phyloP scores from a whole-genome alignment of 2,329 filamentous ascomycete genomes.

The Didymella arachidicola region DNA sequence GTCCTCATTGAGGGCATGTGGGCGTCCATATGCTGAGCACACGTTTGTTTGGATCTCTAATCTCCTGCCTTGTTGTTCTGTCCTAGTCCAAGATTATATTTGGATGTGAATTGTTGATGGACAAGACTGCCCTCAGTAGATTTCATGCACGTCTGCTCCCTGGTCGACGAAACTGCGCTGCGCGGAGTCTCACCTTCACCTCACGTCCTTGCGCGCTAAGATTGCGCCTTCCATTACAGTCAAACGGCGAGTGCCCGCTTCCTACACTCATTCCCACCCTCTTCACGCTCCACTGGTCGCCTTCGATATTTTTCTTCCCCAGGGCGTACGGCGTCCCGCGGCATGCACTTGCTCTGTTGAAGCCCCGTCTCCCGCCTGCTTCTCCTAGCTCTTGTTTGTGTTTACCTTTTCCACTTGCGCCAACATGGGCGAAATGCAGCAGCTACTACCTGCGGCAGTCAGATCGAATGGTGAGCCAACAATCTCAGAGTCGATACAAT shows the following conservation, averaged over 20 bases:
- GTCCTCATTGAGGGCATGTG: not conserved
- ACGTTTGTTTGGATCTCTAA: not conserved
- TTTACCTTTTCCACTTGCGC: not conserved
- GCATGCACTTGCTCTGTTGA: constrained; percentile 12
- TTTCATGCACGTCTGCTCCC: not conserved
- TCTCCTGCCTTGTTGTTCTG: not conserved
- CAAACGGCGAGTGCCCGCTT: not conserved
- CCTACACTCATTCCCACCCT: not conserved
- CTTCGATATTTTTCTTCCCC: not conserved
- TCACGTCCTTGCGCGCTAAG: constrained; percentile 13
- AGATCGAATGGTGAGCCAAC: not conserved
- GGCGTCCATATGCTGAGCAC: not conserved
- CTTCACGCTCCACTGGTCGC: not conserved
- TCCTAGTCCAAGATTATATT: not conserved
- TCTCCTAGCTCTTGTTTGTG: constrained; percentile 1
- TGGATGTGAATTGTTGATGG: not conserved
- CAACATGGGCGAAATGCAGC: constrained; percentile 12
- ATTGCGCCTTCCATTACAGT: constrained; percentile 4
- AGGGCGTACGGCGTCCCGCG: constrained; percentile 11
- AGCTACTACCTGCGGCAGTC: constrained; percentile 6
- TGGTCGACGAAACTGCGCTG: not conserved
- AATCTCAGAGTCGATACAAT: not conserved
- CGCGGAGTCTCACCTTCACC: constrained; percentile 21
- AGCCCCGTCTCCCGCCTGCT: constrained; percentile 4
- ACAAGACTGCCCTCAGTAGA: not conserved